These are phyloP conservation scores for Ochetophila trinervis DNA, from an alignment of 306 rosid genomes.

Conservation along the genomic window DNA sequence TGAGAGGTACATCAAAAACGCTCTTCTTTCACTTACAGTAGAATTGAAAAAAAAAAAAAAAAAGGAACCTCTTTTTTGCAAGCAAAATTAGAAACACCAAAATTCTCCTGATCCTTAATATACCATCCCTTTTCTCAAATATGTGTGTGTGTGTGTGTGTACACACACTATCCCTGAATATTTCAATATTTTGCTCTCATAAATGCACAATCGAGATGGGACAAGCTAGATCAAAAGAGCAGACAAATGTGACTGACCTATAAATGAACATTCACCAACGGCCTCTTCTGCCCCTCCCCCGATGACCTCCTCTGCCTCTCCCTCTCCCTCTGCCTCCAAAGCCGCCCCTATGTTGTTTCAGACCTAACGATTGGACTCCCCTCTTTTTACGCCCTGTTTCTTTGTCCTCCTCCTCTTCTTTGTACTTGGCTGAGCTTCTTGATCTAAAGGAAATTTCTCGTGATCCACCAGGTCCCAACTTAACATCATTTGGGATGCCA, in stretches of 20 bases:
- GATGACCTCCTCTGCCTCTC: constrained; percentile 34
- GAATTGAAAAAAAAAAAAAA: too few species aligned
- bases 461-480: constrained; percentile 85
- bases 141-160: too few species aligned
- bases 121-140: too few species aligned
- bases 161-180: background rate
- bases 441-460: constrained; percentile 78
- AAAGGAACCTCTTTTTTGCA: too few species aligned
- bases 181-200: too few species aligned
- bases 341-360: constrained; percentile 32
- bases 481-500: constrained; percentile 44
- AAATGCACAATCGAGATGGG: too few species aligned
- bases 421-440: constrained; percentile 61
- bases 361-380: constrained; percentile 70
- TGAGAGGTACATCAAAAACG: too few species aligned
- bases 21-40: too few species aligned
- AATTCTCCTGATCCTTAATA: too few species aligned
- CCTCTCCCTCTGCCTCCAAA: constrained; percentile 53
- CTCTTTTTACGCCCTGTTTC: constrained; percentile 40
- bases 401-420: constrained; percentile 52
- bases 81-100: too few species aligned
- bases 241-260: background rate
- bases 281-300: constrained; percentile 43
- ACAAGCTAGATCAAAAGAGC: too few species aligned
- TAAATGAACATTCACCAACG: constrained; percentile 6